Evolutionary conservation across 2,329 filamentous ascomycete species (phyloP), one percentile per base, ranked within the genome.

Genomic region (Phaeomoniella chlamydospora): DNA sequence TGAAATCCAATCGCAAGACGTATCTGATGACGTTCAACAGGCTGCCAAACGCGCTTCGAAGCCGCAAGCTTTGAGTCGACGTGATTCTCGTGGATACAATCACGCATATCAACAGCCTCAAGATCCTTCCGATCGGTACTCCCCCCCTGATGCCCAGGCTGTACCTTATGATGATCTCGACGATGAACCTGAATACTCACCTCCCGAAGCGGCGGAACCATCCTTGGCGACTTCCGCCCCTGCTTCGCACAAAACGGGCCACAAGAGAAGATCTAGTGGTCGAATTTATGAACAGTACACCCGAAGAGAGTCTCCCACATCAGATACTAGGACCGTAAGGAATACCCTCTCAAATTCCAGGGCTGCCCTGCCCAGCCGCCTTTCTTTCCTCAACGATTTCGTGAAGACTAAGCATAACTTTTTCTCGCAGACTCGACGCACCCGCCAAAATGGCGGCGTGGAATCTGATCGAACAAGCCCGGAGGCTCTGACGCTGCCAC

Each of bases 311-410:
- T 55, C 63, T 30, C 50, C 55, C 18, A 48, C 56, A 18, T 52
- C 58, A 36, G 57, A 71, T 35, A 69, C 79, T 42, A 74, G 76
- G 36, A 62, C 87, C 39, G 67, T 87, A 47, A 74, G 76, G 50
- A 77, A 76, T 46, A 79, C 86, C 52, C 77, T 87, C 48, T 72
- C 77, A 35, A 77, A 76, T 22, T 80, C 79, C 30, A 61, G 79
- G 50, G 82, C 82, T 35, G 81, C 83, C 16, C 81, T 83, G 49
- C 80, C 83, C 36, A 75, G 77, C 34, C 78, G 82, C 50, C 74
- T 74, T 15, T 72, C 72, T 16, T 69, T 70, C 33, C 55, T 75
- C 41, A n/a, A n/a, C n/a, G n/a, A n/a, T n/a, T n/a, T n/a, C n/a
- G 65, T 70, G 38, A 59, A 64, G 31, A 54, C 65, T 37, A 72